Base-by-base conservation (phyloP, 2,329 filamentous ascomycete species). In the Cladobotryum protrusum region DNA sequence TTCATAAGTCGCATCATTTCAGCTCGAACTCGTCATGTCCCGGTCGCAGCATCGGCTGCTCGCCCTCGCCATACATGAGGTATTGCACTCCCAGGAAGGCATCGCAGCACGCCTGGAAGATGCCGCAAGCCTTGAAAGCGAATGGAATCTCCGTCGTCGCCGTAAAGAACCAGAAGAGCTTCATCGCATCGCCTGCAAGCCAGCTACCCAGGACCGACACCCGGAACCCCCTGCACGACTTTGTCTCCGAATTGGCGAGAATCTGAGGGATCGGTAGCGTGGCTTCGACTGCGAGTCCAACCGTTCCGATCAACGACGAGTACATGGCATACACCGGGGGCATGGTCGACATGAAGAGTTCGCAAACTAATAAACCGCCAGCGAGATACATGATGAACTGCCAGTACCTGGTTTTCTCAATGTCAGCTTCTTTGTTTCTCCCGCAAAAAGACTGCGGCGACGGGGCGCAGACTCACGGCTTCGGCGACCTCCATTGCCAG, bases 111-210 rank as follows among this genome's bases (percentile, higher is more conserved):
- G 87, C 86, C 73, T 93, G 88, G 68, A 93, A 90, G 49, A 89
- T 75, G 56, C 86, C 89, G 63, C 87, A 92, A 17, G 89, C 69
- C 72, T 92, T 92, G 69, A 93, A 95, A 1, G 86, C 82, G 77
- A 78, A 78, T 0, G 88, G 87, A 32, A 93, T 88, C 60, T 78
- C 74, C 4, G 80, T 80, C 1, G 76, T 79, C 1, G 85, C 79
- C 2, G 83, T 87, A 54, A 91, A 86, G 72, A 92, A 93, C 82
- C 82, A 86, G 61, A 89, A 87, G 77, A 92, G 86, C 76, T 95
- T 95, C 83, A 93, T 89, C 8, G 79, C 75, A 67, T 95, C 88
- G 54, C 88, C 88, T 3, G 85, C 70, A 47, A 95, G 72, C 88
- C 88, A 95, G 65, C 84, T 89, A 24, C 75, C 79, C 51, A 93